Conservation (phyloP, 2,329 filamentous ascomycete genomes). For the Aureobasidium pullulans region DNA sequence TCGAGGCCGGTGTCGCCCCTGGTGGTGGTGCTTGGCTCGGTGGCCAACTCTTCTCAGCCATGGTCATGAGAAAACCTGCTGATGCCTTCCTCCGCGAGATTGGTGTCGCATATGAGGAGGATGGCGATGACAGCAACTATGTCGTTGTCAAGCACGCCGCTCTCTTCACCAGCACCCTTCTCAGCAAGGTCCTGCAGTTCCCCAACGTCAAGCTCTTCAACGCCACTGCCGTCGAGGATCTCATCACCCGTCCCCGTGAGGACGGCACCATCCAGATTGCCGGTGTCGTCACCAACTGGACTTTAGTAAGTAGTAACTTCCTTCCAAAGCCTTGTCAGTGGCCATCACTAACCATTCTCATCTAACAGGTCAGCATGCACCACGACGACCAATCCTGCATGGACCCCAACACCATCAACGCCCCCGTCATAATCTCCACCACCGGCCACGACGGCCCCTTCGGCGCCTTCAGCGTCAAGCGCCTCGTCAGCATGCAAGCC, state of each 20-base stretch:
- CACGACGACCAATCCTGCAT: slow-evolving; percentile 56
- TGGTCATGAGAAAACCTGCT: slow-evolving; percentile 91
- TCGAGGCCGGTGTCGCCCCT: slow-evolving; percentile 81
- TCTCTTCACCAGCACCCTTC: slow-evolving; percentile 80
- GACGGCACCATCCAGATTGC: slow-evolving; percentile 60
- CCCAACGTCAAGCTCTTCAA: slow-evolving; percentile 97
- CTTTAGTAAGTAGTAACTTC: slow-evolving; percentile 52
- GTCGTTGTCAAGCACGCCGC: slow-evolving; percentile 93
- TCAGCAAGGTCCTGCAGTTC: slow-evolving; percentile 75
- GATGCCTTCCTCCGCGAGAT: slow-evolving; percentile 76
- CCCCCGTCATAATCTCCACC: slow-evolving; percentile 78
- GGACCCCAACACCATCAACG: slow-evolving; percentile 96
- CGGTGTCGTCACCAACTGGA: slow-evolving; percentile 95
- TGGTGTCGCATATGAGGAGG: slow-evolving; percentile 79
- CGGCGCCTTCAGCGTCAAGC: slow-evolving; percentile 84
- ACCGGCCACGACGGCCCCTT: slow-evolving; percentile 89
- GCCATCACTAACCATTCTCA: not conserved
- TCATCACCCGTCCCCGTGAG: slow-evolving; percentile 67
- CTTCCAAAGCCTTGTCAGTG: slow-evolving; percentile 29
- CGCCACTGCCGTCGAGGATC: slow-evolving; percentile 82
- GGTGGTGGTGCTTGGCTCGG: slow-evolving; percentile 85
- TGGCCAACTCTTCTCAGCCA: slow-evolving; percentile 88
- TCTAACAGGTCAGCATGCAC: slow-evolving; percentile 30
- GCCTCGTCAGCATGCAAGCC: slow-evolving; percentile 79
- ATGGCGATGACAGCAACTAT: slow-evolving; percentile 57